Percentiles rank a stretch among this genome's conserved stretches.
Evolutionary conservation across 2,329 filamentous ascomycete genomes (phyloP).

Genomic region (Didymella glomerata): DNA sequence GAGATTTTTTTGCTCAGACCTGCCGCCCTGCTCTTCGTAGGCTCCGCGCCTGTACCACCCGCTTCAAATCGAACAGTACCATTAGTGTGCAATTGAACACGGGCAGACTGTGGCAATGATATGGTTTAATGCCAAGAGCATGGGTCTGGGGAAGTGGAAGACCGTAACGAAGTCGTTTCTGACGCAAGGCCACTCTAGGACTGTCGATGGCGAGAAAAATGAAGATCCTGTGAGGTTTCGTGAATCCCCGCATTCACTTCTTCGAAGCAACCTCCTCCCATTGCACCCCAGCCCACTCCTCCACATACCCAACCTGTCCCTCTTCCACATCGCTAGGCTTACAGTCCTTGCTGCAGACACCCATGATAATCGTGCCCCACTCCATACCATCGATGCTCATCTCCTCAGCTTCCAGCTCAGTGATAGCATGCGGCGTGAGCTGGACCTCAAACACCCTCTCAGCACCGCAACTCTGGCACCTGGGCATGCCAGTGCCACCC

Average conservation of each 20-base stretch:
- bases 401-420: conserved; percentile 81
- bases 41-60: not conserved
- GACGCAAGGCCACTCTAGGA: not conserved
- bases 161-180: not conserved
- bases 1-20: not conserved
- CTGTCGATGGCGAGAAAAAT: not conserved
- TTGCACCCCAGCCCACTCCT: conserved; percentile 98
- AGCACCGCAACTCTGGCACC: conserved; percentile 78
- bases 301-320: conserved; percentile 78
- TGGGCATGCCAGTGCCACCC: conserved; percentile 65
- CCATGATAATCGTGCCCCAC: conserved; percentile 92
- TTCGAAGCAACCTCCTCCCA: conserved; percentile 77
- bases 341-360: conserved; percentile 84
- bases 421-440: conserved; percentile 88
- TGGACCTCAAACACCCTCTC: conserved; percentile 89
- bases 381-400: conserved; percentile 84
- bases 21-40: not conserved
- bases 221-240: not conserved
- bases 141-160: not conserved
- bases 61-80: not conserved
- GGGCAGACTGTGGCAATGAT: too few species aligned
- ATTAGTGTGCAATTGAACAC: too few species aligned
- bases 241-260: conserved; percentile 17
- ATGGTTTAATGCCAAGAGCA: not conserved
- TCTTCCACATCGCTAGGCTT: conserved; percentile 64